Evolutionary conservation across 73 alveolate species (phyloP), one percentile per base, ranked within the genome.

Genomic region (Stentor roeselii): DNA sequence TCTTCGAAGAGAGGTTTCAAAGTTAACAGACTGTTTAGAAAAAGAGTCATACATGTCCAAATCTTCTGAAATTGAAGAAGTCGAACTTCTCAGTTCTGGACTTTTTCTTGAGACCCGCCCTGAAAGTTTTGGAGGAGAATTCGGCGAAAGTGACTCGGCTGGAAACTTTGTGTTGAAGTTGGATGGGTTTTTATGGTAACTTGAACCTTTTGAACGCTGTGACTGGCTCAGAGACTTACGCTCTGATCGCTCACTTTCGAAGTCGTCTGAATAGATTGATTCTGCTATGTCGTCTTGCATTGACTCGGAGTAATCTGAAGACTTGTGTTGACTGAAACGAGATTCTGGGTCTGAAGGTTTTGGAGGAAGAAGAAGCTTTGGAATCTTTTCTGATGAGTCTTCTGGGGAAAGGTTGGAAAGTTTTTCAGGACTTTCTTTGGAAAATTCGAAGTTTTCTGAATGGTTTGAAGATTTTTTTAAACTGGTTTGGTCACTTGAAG

Each of bases 31-130:
- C 34, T 21, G 37, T 32, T 67, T 67, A 50, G 67, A 50, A 67
- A 21, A 67, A 40, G 42, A 27, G 11, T 21, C 80, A 21, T 21
- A 21, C 0, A 67, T 2, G 2, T 67, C 80, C 0, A 67, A 21
- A 67, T 67, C 80, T 67, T 67, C 80, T 67, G 80, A 32, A 21
- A 67, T 67, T 30, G 80, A 67, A 30, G 80, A 67, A 30, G 80
- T 21, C 11, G 41, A 21, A 40, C 41, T 32, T 67, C 80, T 67
- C 21, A 67, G 37, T 27, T 67, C 80, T 27, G n/a, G 41, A 67
- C 41, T 50, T 50, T 50, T 50, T 50, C 67, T 50, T 50, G 67
- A 50, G n/a, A n/a, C n/a, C 67, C 67, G 6, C 6, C 30, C 67
- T 11, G 67, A 50, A 21, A 11, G 6, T 50, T 50, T 50, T 11